A percentile compares a stretch with the other conserved stretches of the same genome.
phyloP scores from a whole-genome alignment of 306 rosid species.

The Castanea mollissima region DNA sequence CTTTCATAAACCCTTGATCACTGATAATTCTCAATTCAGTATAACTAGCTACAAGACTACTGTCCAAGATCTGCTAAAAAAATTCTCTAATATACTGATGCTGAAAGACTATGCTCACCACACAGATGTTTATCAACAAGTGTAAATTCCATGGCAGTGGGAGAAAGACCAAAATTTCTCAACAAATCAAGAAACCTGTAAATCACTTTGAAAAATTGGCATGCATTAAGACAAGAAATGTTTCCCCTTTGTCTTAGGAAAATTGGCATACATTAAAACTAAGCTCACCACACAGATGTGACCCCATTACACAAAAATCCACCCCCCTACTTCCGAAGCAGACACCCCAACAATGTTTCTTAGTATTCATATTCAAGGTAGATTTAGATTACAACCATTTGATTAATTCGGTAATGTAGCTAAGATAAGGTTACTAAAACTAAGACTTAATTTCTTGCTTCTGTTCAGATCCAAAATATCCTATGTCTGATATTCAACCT shows the following conservation, averaged over 20 bases:
- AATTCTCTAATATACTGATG: too few species aligned
- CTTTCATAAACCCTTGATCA: neutral
- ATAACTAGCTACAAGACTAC: neutral
- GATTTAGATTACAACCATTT: too few species aligned
- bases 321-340: too few species aligned
- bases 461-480: too few species aligned
- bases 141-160: neutral
- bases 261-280: too few species aligned
- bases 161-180: neutral
- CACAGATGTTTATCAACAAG: neutral
- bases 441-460: too few species aligned
- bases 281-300: neutral
- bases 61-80: neutral
- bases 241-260: neutral
- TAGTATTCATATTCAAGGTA: too few species aligned
- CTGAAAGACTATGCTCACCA: neutral
- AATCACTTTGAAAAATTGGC: neutral
- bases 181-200: neutral
- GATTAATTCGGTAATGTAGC: too few species aligned
- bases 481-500: too few species aligned
- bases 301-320: neutral
- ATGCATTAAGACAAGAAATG: neutral
- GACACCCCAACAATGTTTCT: too few species aligned
- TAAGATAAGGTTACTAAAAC: too few species aligned
- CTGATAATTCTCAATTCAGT: neutral